phyloP scores from a whole-genome alignment of 306 rosid genomes.

The Adenanthera pavonina region DNA sequence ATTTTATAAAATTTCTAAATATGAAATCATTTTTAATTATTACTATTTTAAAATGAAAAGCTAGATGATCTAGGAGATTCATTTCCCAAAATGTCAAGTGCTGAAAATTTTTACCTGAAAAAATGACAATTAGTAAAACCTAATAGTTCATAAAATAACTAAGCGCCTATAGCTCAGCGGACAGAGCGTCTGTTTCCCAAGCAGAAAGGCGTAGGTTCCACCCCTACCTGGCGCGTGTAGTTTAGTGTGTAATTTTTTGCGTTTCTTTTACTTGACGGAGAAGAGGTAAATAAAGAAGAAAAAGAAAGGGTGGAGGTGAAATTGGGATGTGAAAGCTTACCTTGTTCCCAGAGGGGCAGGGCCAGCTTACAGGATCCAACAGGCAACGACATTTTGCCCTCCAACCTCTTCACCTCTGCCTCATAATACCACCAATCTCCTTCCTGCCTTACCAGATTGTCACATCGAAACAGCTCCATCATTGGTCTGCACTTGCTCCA shows the following conservation, averaged over 20 bases:
- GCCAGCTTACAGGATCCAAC: slow-evolving; percentile 83
- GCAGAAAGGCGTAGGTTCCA: slow-evolving; percentile 75
- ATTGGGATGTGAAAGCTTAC: slow-evolving; percentile 39
- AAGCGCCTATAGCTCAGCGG: slow-evolving; percentile 79
- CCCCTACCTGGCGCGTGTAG: slow-evolving; percentile 56
- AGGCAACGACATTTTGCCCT: slow-evolving; percentile 79
- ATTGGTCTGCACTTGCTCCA: slow-evolving; percentile 90
- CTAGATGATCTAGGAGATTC: not conserved
- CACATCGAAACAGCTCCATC: slow-evolving; percentile 81
- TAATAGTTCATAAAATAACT: too few species aligned
- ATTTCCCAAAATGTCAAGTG: too few species aligned
- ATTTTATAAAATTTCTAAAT: not conserved
- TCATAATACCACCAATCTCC: slow-evolving; percentile 89
- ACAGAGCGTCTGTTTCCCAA: slow-evolving; percentile 84
- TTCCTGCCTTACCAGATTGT: slow-evolving; percentile 66
- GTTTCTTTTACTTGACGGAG: not conserved
- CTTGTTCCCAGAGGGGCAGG: slow-evolving; percentile 95
- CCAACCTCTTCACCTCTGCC: slow-evolving; percentile 56
- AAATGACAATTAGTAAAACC: too few species aligned
- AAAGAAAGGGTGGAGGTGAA: not conserved
- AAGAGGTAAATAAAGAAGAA: not conserved
- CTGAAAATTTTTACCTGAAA: not conserved
- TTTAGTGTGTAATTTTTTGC: too few species aligned
- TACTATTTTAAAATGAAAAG: not conserved
- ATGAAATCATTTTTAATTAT: not conserved